These are phyloP conservation scores for Schizosaccharomyces osmophilus DNA, from an alignment of 805 yeast genomes.

Conservation along the genomic window DNA sequence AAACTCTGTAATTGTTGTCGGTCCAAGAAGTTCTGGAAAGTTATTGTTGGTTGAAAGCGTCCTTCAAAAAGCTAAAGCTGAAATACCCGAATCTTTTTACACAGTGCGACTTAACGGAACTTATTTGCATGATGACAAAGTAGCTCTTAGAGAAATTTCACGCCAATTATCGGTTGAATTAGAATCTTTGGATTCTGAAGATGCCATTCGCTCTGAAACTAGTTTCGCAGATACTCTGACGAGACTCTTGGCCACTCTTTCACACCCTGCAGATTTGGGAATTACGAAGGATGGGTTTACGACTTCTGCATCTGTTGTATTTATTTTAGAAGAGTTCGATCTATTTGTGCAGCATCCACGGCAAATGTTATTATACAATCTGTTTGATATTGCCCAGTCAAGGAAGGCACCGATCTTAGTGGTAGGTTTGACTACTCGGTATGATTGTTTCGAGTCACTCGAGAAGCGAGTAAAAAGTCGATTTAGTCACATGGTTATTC, in stretches of 20 bases:
- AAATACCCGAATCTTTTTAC: constrained; percentile 26
- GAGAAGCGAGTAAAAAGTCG: constrained; percentile 83
- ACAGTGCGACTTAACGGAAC: constrained; percentile 43
- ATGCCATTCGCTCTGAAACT: not conserved
- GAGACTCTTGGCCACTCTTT: constrained; percentile 11
- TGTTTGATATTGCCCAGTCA: constrained; percentile 66
- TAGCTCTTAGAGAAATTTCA: constrained; percentile 69
- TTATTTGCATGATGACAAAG: constrained; percentile 46
- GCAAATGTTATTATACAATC: constrained; percentile 66
- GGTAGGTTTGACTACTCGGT: constrained; percentile 50
- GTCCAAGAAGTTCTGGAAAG: constrained; percentile 63
- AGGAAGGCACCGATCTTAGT: constrained; percentile 47
- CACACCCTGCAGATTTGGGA: constrained; percentile 8
- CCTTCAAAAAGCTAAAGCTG: constrained; percentile 17
- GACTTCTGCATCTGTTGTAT: constrained; percentile 29
- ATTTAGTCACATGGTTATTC: constrained; percentile 56
- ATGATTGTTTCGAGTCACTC: constrained; percentile 47
- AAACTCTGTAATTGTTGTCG: constrained; percentile 56
- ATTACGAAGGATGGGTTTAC: constrained; percentile 4
- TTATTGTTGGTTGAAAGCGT: constrained; percentile 36
- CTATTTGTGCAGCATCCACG: constrained; percentile 40
- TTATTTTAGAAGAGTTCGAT: constrained; percentile 71
- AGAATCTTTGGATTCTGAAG: constrained; percentile 1
- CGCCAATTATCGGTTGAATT: constrained; percentile 41
- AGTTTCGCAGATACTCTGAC: constrained; percentile 9